Percentiles rank a stretch among this genome's conserved stretches.
phyloP scores from a whole-genome alignment of 2,329 filamentous ascomycete genomes.

The Talaromyces sp. region DNA sequence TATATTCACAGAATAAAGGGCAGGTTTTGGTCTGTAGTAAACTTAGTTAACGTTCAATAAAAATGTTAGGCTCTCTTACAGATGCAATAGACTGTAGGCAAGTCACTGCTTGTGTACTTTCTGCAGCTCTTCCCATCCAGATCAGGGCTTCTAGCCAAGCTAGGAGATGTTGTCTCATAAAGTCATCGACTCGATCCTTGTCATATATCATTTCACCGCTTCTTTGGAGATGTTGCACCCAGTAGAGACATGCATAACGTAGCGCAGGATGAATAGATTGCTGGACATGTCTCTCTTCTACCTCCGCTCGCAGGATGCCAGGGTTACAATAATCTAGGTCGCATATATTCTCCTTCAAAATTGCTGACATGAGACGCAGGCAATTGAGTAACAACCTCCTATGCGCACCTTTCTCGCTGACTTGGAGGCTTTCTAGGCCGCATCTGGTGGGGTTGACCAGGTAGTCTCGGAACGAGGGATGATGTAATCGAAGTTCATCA shows the following conservation, averaged over 20 bases:
- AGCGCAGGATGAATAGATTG: conserved; percentile 25
- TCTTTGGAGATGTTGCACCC: conserved; percentile 4
- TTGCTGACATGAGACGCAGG: neutral
- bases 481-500: neutral
- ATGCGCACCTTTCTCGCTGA: neutral
- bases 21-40: neutral
- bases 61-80: neutral
- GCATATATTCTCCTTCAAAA: neutral
- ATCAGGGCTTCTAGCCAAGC: conserved; percentile 24
- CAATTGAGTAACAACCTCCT: neutral
- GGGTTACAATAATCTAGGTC: neutral
- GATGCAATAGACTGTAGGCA: neutral
- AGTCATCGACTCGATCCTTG: conserved; percentile 15
- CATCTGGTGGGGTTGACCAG: neutral
- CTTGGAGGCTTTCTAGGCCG: neutral
- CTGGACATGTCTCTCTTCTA: neutral
- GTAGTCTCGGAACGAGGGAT: neutral
- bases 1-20: neutral
- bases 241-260: conserved; percentile 32
- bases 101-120: conserved; percentile 12
- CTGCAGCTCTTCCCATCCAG: conserved; percentile 16
- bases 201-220: conserved; percentile 9
- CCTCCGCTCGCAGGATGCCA: neutral
- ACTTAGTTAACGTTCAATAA: neutral
- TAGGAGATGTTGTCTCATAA: conserved; percentile 21